phyloP scores from a whole-genome alignment of 768 basidiomycete species.

The Tremella mesenterica region DNA sequence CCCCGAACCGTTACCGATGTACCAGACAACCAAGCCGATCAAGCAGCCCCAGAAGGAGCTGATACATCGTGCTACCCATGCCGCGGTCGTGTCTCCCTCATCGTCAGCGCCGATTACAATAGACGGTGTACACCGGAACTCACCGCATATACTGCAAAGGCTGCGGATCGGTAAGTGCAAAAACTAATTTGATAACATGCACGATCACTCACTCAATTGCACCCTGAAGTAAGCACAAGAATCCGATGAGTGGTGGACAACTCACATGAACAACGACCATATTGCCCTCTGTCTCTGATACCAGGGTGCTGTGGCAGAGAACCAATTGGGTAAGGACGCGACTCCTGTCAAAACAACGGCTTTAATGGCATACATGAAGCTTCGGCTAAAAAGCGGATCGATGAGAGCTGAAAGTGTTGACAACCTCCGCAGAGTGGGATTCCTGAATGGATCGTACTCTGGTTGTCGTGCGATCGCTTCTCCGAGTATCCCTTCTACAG shows the following conservation, averaged over 20 bases:
- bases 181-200: neutral
- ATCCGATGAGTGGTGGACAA: neutral
- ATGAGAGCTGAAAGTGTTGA: constrained; percentile 17
- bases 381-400: constrained; percentile 25
- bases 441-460: constrained; percentile 35
- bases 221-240: constrained; percentile 11
- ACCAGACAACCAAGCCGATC: constrained; percentile 37
- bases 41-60: constrained; percentile 40
- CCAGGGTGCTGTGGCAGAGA: constrained; percentile 33
- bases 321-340: constrained; percentile 32
- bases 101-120: neutral
- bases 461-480: constrained; percentile 35
- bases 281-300: constrained; percentile 38
- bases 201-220: constrained; percentile 24
- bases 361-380: constrained; percentile 40
- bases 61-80: constrained; percentile 29
- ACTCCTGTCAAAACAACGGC: constrained; percentile 32
- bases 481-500: constrained; percentile 24
- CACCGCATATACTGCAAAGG: constrained; percentile 33
- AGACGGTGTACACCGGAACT: no score
- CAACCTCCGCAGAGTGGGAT: constrained; percentile 18
- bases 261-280: constrained; percentile 35
- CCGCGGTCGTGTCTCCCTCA: constrained; percentile 37
- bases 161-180: constrained; percentile 11
- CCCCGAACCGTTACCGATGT: constrained; percentile 27